Evolutionary conservation across 352 stramenopile species (phyloP), one percentile per base, ranked within the genome.

Genomic region (Phytopythium chamaehyphon): DNA sequence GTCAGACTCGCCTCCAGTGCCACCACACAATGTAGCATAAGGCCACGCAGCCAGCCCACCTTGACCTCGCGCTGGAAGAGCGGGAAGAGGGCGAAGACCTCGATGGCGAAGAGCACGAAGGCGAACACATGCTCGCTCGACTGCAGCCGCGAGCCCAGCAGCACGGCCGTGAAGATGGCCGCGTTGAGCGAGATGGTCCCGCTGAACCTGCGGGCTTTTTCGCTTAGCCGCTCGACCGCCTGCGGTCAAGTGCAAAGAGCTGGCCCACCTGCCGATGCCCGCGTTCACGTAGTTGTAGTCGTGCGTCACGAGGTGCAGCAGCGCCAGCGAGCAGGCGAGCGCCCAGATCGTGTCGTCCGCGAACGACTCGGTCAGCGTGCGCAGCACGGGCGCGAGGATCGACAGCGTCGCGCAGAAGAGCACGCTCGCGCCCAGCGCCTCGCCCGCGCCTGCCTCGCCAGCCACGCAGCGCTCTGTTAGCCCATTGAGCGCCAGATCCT

Each of bases 321-420:
- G 58, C 22, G 77, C 72, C 10, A 97, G 66, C 11, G 76, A 67
- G 19, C 83, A 79, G 40, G 82, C 81, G 26, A 97, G 66, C 23
- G 79, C 87, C 57, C 86, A 94, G 52, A 97, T 96, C n/a, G 87
- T 96, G 66, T 97, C 90, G 44, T 96, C 81, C 6, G 90, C 84
- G 51, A 89, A 96, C 24, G 88, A 96, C 24, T 76, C 73, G 19
- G 90, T 97, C 19, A 97, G 79, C 26, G 90, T 97, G 37, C 85
- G 81, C 49, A 97, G 62, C 44, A 97, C 86, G 6, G 90, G 90
- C 15, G 89, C 92, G 39, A 97, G 61, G 23, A 97, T 81, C 33
- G 80, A 93, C 23, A 96, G 66, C 42, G 76, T 92, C 4, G 82
- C 82, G 44, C 75, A 88, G 56, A 95, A 95, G 38, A 95, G 71